Conservation (phyloP, 805 yeast species). For the Barnettozyma californica region DNA sequence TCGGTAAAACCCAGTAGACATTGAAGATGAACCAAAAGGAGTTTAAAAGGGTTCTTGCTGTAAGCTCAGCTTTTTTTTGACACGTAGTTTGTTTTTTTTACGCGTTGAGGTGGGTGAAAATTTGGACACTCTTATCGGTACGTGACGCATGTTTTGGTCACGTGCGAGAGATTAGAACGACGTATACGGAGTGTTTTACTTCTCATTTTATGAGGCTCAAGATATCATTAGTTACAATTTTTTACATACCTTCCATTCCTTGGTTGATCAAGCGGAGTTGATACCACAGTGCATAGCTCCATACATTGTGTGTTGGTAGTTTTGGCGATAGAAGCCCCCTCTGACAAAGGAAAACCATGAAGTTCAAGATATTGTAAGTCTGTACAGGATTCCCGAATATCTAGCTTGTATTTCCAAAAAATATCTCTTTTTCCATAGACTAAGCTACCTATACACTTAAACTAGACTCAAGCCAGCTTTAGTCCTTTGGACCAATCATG, state of each 20-base stretch:
- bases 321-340: neutral
- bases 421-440: neutral
- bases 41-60: neutral
- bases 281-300: too few relatives aligned
- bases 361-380: neutral
- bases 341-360: neutral
- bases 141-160: neutral
- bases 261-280: too few relatives aligned
- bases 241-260: too few relatives aligned
- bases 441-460: neutral
- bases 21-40: neutral
- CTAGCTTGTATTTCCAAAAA: too few relatives aligned
- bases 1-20: neutral
- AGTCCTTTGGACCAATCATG: slow-evolving; percentile 86
- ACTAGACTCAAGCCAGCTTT: neutral
- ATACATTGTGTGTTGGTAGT: too few relatives aligned
- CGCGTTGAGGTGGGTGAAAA: neutral
- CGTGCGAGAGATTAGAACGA: too few relatives aligned
- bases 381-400: too few relatives aligned
- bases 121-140: neutral
- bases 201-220: too few relatives aligned
- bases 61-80: neutral
- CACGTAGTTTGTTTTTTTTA: neutral
- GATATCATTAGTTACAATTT: too few relatives aligned
- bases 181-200: too few relatives aligned